These are phyloP conservation scores for Rhynchosporium agropyri DNA, from an alignment of 2,329 filamentous ascomycete species.

Conservation along the genomic window DNA sequence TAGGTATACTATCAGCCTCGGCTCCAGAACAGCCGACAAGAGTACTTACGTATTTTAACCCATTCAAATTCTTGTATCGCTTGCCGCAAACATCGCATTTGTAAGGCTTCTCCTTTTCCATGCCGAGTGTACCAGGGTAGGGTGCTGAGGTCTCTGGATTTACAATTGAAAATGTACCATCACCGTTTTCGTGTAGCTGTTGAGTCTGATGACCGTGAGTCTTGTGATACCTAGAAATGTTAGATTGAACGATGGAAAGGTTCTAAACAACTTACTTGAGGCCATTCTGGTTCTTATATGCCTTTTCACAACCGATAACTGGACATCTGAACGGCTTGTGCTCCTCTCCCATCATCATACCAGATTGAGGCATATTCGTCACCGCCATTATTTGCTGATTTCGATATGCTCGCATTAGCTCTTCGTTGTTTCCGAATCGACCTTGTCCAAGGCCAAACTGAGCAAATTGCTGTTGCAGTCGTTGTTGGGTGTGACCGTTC, in stretches of 20 bases:
- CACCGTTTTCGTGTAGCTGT: conserved; percentile 92
- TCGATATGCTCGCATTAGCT: conserved; percentile 65
- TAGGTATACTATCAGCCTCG: conserved; percentile 46
- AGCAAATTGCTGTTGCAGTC: conserved; percentile 68
- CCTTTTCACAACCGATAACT: conserved; percentile 97
- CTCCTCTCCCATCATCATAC: conserved; percentile 73
- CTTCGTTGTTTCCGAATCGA: conserved; percentile 67
- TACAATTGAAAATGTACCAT: conserved; percentile 97
- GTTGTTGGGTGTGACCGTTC: conserved; percentile 68
- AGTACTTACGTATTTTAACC: conserved; percentile 81
- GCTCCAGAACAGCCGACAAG: conserved; percentile 5
- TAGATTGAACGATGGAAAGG: not conserved
- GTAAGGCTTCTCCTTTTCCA: conserved; percentile 99
- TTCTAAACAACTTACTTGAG: conserved; percentile 70
- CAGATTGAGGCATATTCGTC: conserved; percentile 43
- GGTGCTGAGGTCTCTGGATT: conserved; percentile 93
- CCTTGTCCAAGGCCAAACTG: conserved; percentile 72
- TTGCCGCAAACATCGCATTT: conserved; percentile 97
- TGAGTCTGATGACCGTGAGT: conserved; percentile 95
- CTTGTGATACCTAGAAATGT: conserved; percentile 61
- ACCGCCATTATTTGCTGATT: conserved; percentile 57
- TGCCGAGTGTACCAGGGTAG: conserved; percentile 95
- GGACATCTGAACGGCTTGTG: conserved; percentile 98
- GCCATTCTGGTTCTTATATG: conserved; percentile 99
- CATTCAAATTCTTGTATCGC: conserved; percentile 98